These are phyloP conservation scores for Bipolaris cookei DNA, from an alignment of 2,329 filamentous ascomycete genomes.

Conservation along the genomic window DNA sequence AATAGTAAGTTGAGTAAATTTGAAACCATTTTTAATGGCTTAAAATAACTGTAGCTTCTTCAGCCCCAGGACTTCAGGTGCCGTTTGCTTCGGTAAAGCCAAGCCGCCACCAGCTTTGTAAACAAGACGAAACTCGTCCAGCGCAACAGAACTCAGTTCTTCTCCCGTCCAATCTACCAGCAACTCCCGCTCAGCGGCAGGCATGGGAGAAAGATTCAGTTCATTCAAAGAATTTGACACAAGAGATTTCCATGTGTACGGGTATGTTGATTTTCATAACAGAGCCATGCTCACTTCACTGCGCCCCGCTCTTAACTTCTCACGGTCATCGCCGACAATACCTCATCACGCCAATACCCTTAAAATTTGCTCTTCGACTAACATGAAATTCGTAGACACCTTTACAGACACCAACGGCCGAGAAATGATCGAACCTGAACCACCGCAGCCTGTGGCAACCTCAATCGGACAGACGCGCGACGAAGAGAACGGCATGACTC, in stretches of 20 bases:
- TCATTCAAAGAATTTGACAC: neutral
- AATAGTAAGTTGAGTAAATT: conserved; percentile 1
- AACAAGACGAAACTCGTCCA: conserved; percentile 2
- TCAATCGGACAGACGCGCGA: neutral
- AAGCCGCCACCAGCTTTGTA: neutral
- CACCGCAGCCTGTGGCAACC: neutral
- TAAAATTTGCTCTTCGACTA: neutral
- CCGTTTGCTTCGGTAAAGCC: conserved; percentile 7
- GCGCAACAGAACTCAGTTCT: conserved; percentile 5
- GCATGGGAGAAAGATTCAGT: neutral
- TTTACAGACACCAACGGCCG: neutral
- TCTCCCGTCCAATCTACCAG: neutral
- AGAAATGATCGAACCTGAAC: neutral
- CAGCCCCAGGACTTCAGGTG: conserved; percentile 5
- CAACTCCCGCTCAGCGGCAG: neutral
- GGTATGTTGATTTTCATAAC: neutral
- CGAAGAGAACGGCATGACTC: neutral
- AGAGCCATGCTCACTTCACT: neutral
- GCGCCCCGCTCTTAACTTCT: neutral
- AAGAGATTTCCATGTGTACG: neutral
- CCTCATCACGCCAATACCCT: neutral
- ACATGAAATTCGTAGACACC: neutral
- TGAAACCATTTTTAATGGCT: neutral
- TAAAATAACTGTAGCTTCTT: neutral
- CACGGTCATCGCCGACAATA: neutral